Percentiles rank a stretch among this genome's conserved stretches.
phyloP scores from a whole-genome alignment of 2,329 filamentous ascomycete species.

The Dactylonectria estremocensis region DNA sequence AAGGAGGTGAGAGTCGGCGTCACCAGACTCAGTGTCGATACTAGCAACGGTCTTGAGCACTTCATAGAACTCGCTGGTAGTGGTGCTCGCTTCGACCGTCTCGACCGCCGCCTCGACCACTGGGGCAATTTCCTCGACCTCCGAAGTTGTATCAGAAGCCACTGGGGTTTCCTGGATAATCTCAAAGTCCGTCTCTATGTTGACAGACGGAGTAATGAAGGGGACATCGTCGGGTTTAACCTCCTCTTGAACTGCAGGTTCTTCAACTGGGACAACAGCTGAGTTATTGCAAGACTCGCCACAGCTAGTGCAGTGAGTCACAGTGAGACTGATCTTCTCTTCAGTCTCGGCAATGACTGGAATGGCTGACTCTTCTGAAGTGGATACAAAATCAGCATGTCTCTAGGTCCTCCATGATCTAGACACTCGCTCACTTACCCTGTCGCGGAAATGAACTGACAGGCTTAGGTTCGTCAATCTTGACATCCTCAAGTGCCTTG shows the following conservation, averaged over 20 bases:
- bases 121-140: background rate
- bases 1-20: slow-evolving; percentile 18
- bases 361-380: background rate
- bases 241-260: background rate
- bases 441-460: background rate
- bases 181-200: slow-evolving; percentile 6
- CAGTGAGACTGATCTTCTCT: background rate
- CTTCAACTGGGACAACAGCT: background rate
- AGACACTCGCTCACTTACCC: slow-evolving; percentile 9
- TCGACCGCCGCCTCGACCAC: no score
- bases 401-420: background rate
- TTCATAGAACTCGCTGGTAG: slow-evolving; percentile 21
- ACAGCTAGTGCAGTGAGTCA: background rate
- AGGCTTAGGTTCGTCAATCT: background rate
- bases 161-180: background rate
- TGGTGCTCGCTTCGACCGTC: background rate
- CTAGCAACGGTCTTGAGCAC: slow-evolving; percentile 21
- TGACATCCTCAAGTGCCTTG: slow-evolving; percentile 16
- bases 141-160: background rate
- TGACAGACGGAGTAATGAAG: background rate
- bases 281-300: background rate
- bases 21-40: slow-evolving; percentile 19
- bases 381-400: background rate
- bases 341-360: background rate
- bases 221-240: background rate